Conservation (phyloP, 352 stramenopile genomes). For the Thalassiosira mediterranea region DNA sequence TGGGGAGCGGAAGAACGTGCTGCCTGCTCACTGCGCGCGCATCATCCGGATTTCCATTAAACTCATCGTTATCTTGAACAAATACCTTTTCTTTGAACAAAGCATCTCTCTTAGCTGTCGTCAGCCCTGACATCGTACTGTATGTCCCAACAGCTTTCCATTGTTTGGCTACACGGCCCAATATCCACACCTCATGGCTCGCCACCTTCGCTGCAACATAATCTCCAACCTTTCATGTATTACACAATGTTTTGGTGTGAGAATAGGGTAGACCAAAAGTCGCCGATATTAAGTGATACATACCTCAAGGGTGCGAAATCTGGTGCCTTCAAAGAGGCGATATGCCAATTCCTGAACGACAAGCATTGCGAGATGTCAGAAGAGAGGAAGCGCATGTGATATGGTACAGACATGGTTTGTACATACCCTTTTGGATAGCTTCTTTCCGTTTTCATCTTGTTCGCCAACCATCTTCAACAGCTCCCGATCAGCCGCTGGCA, state of each 20-base stretch:
- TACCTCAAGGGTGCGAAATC: slow-evolving; percentile 57
- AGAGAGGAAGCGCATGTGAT: neutral
- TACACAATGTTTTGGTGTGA: too few species aligned
- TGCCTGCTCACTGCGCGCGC: slow-evolving; percentile 44
- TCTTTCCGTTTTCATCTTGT: slow-evolving; percentile 44
- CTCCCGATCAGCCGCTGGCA: slow-evolving; percentile 16
- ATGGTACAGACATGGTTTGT: neutral
- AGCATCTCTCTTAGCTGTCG: slow-evolving; percentile 54
- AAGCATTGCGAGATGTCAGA: too few species aligned
- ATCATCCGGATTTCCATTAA: slow-evolving; percentile 31
- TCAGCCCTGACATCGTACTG: slow-evolving; percentile 60
- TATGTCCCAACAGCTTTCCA: slow-evolving; percentile 47
- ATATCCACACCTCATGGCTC: slow-evolving; percentile 73
- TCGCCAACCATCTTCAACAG: slow-evolving; percentile 7
- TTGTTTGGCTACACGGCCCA: slow-evolving; percentile 66
- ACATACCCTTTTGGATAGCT: slow-evolving; percentile 51
- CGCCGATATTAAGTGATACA: too few species aligned
- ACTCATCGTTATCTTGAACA: slow-evolving; percentile 73
- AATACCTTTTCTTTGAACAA: slow-evolving; percentile 71
- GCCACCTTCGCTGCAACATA: slow-evolving; percentile 61
- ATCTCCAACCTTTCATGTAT: slow-evolving; percentile 62
- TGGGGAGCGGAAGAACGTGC: slow-evolving; percentile 69
- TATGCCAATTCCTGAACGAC: slow-evolving; percentile 60
- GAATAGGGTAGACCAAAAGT: too few species aligned
- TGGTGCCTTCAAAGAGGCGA: slow-evolving; percentile 63